Base-by-base conservation (phyloP, 257 asterid species). In the Solanum verrucosum region DNA sequence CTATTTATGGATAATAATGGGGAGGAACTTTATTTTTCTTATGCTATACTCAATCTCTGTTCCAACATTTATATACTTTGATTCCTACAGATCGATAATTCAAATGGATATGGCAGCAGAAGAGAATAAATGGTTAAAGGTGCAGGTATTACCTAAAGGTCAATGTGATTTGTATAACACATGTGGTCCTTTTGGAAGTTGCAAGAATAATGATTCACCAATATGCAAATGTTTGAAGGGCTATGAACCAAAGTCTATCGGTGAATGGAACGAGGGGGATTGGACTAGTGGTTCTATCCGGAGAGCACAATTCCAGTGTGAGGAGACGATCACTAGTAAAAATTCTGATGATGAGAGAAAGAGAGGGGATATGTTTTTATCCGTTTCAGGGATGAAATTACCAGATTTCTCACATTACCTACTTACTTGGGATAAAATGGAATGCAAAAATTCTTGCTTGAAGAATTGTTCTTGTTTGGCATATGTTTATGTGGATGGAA, bases 141-240 rank as follows among this genome's bases (percentile, higher is more conserved):
- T 67, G 25, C 88, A 90, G 90, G 38, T 18, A 0, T 87, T 78
- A 10, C 92, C 91, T 27, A 67, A 56, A 8, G 84, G 85, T 49
- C 86, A 70, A 0, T 93, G 93, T 44, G 93, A 92, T 63, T 8
- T 23, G 0, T 91, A 92, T 84, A 79, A 78, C 31, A 87, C 75
- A 2, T 92, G 94, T 27, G 93, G 94, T 2, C 87, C 91, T 1
- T 90, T 84, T 88, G 87, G 91, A 1, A 20, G 72, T 1, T 92
- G 93, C 38, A 71, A 38, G 42, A 78, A 25, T 6, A 23, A 77
- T 2, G 40, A 7, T 20, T 40, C 88, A 2, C 91, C 88, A 1
- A 83, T 92, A 9, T 92, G 95, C 73, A 37, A 75, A 20, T 92
- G 94, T 31, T 83, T 90, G 84, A 88, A 68, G 20, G 94, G 93